phyloP scores from a whole-genome alignment of 345 rosid genomes.

The Schrenkiella parvula region DNA sequence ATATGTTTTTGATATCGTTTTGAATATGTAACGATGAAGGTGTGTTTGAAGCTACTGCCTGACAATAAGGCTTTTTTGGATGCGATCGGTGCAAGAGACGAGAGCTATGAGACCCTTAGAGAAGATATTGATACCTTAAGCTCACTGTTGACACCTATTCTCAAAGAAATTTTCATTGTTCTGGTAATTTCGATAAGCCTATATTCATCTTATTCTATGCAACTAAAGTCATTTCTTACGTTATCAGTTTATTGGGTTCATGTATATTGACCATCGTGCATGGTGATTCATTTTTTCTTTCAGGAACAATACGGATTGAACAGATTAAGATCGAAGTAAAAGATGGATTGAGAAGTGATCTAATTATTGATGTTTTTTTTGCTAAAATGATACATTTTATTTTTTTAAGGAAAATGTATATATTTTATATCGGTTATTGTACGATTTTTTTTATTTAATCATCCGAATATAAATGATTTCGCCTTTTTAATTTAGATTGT shows the following conservation, averaged over 20 bases:
- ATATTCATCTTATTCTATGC: background rate
- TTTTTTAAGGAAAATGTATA: background rate
- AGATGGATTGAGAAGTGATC: background rate
- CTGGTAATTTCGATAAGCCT: slow-evolving; percentile 43
- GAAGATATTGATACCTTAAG: slow-evolving; percentile 59
- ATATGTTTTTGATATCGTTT: background rate
- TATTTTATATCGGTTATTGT: background rate
- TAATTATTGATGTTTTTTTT: background rate
- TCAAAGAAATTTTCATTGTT: slow-evolving; percentile 56
- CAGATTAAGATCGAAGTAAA: slow-evolving; percentile 51
- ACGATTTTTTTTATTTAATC: background rate
- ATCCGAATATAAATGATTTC: background rate
- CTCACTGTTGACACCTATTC: slow-evolving; percentile 50
- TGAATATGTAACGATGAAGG: slow-evolving; percentile 39
- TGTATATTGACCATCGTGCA: slow-evolving; percentile 10
- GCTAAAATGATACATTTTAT: background rate
- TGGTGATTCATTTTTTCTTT: slow-evolving; percentile 17
- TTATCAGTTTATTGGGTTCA: background rate
- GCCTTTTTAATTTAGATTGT: background rate
- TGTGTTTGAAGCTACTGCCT: slow-evolving; percentile 68
- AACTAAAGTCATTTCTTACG: background rate
- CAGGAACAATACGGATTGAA: slow-evolving; percentile 64
- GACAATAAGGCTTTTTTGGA: slow-evolving; percentile 55
- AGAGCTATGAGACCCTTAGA: slow-evolving; percentile 39
- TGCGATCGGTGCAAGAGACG: slow-evolving; percentile 55